A percentile compares a stretch with the other conserved stretches of the same genome.
Evolutionary conservation across 768 basidiomycete species (phyloP).

Genomic region (Gautieria morchelliformis): DNA sequence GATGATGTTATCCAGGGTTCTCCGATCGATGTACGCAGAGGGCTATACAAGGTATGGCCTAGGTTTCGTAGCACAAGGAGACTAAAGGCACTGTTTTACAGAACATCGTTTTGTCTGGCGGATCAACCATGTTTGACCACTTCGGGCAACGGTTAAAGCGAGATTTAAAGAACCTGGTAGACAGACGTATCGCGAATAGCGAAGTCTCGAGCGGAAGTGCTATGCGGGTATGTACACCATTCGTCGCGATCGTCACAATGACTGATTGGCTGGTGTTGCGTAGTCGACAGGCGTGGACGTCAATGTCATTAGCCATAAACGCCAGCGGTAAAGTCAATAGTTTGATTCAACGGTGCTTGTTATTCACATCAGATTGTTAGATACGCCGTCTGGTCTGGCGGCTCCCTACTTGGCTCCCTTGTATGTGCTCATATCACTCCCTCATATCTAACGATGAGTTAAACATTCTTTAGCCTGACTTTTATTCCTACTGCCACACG

Average conservation of each 20-base stretch:
- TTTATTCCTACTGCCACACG: slow-evolving; percentile 89
- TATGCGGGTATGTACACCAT: slow-evolving; percentile 47
- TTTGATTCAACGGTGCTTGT: background rate
- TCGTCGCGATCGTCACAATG: background rate
- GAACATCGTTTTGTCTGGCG: slow-evolving; percentile 97
- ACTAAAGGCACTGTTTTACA: slow-evolving; percentile 18
- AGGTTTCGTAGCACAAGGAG: background rate
- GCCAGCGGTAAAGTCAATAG: slow-evolving; percentile 58
- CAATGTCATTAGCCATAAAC: slow-evolving; percentile 97
- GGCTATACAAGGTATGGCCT: slow-evolving; percentile 78
- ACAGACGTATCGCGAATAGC: slow-evolving; percentile 75
- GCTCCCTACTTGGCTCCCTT: slow-evolving; percentile 85
- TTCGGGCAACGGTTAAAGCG: slow-evolving; percentile 96
- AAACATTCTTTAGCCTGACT: slow-evolving; percentile 60
- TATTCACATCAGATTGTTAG: slow-evolving; percentile 24
- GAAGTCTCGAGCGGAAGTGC: slow-evolving; percentile 63
- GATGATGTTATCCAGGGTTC: slow-evolving; percentile 93
- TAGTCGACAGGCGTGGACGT: slow-evolving; percentile 96
- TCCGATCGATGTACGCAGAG: slow-evolving; percentile 94
- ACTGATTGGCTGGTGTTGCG: background rate
- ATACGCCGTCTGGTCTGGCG: slow-evolving; percentile 98
- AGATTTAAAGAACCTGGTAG: slow-evolving; percentile 89
- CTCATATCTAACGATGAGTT: background rate
- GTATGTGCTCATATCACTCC: slow-evolving; percentile 34
- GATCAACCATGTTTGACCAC: slow-evolving; percentile 98